These are phyloP conservation scores for Lactarius quietus DNA, from an alignment of 768 basidiomycete species.

Conservation along the genomic window DNA sequence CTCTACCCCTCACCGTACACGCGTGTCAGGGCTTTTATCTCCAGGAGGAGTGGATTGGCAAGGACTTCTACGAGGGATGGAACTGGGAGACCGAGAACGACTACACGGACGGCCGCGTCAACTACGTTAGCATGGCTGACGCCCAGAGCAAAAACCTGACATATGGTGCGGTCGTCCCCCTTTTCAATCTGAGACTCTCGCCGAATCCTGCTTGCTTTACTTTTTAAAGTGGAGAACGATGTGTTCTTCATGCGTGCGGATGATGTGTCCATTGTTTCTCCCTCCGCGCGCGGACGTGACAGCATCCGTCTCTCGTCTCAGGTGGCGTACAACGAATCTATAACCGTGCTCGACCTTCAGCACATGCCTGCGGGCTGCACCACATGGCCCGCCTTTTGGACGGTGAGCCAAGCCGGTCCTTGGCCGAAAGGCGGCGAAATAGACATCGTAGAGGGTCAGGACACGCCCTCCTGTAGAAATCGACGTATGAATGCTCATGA, in stretches of 20 bases:
- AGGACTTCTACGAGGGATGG: conserved; percentile 47
- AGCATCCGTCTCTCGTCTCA: conserved; percentile 53
- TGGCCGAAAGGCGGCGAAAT: conserved; percentile 62
- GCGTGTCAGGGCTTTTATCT: conserved; percentile 14
- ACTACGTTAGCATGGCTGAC: conserved; percentile 49
- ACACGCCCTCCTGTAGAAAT: background rate
- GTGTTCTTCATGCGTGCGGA: conserved; percentile 62
- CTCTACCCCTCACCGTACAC: conserved; percentile 2
- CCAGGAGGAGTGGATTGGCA: conserved; percentile 31
- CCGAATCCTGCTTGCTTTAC: too few relatives aligned
- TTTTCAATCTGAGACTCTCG: background rate
- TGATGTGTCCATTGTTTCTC: conserved; percentile 35
- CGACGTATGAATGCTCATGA: background rate
- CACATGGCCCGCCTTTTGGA: conserved; percentile 68
- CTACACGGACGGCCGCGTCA: conserved; percentile 60
- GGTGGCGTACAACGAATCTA: conserved; percentile 42
- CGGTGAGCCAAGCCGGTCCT: conserved; percentile 44
- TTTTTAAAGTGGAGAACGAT: conserved; percentile 34
- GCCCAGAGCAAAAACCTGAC: conserved; percentile 46
- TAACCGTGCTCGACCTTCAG: conserved; percentile 48
- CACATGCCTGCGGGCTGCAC: conserved; percentile 60
- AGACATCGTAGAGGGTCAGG: conserved; percentile 58
- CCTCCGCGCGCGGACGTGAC: conserved; percentile 46
- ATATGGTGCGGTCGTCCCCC: conserved; percentile 36
- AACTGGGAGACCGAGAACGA: conserved; percentile 49